These are phyloP conservation scores for Talaromyces sp. DNA, from an alignment of 2,329 filamentous ascomycete species.

Conservation along the genomic window DNA sequence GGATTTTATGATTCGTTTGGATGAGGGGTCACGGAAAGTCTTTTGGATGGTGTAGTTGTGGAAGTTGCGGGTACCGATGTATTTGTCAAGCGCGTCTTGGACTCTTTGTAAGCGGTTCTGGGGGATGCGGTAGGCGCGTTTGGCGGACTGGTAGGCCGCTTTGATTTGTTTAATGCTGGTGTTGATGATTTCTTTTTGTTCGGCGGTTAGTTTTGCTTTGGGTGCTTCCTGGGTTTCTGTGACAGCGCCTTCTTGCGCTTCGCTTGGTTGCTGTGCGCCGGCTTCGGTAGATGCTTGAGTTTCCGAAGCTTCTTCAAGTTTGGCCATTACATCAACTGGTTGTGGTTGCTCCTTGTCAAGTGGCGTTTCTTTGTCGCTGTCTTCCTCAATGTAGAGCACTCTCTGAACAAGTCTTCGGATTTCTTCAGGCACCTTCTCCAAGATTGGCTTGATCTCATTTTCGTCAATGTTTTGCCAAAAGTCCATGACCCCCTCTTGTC, in stretches of 20 bases:
- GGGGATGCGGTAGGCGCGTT: conserved; percentile 80
- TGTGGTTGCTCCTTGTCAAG: conserved; percentile 24
- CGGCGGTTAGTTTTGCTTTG: conserved; percentile 25
- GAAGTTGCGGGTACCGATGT: conserved; percentile 83
- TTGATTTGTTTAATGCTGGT: conserved; percentile 72
- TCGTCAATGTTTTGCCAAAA: conserved; percentile 86
- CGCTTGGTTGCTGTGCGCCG: conserved; percentile 12
- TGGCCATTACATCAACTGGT: conserved; percentile 11
- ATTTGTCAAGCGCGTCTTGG: conserved; percentile 70
- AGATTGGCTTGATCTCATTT: conserved; percentile 70
- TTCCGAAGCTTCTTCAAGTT: background rate
- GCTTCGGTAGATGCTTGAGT: background rate
- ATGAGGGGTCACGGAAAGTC: conserved; percentile 72
- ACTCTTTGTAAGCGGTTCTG: conserved; percentile 69
- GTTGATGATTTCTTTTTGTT: conserved; percentile 54
- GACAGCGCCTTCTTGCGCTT: background rate
- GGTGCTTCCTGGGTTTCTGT: background rate
- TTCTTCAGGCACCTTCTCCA: conserved; percentile 48
- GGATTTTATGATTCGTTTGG: conserved; percentile 87
- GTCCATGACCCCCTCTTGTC: conserved; percentile 72
- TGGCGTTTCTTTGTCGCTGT: conserved; percentile 26
- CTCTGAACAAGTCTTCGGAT: conserved; percentile 42
- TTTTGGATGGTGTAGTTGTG: conserved; percentile 99
- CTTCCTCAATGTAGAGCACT: conserved; percentile 41
- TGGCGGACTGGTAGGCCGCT: conserved; percentile 75